Percentiles rank a stretch among this genome's conserved stretches.
Evolutionary conservation across 768 basidiomycete species (phyloP).

Genomic region (Amanita inopinata): DNA sequence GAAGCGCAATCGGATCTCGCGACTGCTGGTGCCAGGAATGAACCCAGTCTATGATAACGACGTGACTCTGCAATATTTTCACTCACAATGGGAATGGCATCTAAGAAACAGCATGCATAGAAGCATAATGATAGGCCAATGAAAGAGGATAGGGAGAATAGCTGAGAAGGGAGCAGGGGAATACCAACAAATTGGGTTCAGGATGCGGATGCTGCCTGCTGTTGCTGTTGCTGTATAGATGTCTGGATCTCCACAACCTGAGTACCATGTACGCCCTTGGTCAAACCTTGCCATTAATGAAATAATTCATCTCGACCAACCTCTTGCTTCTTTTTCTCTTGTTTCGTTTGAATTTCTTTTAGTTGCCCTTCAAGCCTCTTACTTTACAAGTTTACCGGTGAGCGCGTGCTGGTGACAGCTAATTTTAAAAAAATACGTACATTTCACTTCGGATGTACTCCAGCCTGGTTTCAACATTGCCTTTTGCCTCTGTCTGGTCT

Average conservation of each 20-base stretch:
- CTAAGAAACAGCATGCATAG: too few species aligned
- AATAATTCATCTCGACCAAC: slow-evolving; percentile 36
- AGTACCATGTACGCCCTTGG: slow-evolving; percentile 12
- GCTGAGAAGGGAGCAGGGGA: neutral
- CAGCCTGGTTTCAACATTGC: slow-evolving; percentile 81
- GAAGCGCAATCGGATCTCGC: neutral
- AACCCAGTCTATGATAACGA: too few species aligned
- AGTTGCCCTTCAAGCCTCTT: slow-evolving; percentile 78
- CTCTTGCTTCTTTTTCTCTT: slow-evolving; percentile 78
- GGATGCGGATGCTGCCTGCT: slow-evolving; percentile 17
- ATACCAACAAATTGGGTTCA: slow-evolving; percentile 2
- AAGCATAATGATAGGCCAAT: too few species aligned
- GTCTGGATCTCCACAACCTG: slow-evolving; percentile 65
- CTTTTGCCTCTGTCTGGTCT: slow-evolving; percentile 78
- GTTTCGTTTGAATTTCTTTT: slow-evolving; percentile 64
- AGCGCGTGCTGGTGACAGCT: neutral
- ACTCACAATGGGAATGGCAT: too few species aligned
- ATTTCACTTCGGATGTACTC: slow-evolving; percentile 86
- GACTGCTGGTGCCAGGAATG: slow-evolving; percentile 6
- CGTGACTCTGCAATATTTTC: too few species aligned
- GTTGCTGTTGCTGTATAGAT: slow-evolving; percentile 34
- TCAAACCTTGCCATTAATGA: slow-evolving; percentile 7
- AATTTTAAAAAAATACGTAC: slow-evolving; percentile 32
- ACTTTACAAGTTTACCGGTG: slow-evolving; percentile 16
- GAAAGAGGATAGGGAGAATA: neutral